Base-by-base conservation (phyloP, 139 green algal species). In the Haematococcus lacustris region DNA sequence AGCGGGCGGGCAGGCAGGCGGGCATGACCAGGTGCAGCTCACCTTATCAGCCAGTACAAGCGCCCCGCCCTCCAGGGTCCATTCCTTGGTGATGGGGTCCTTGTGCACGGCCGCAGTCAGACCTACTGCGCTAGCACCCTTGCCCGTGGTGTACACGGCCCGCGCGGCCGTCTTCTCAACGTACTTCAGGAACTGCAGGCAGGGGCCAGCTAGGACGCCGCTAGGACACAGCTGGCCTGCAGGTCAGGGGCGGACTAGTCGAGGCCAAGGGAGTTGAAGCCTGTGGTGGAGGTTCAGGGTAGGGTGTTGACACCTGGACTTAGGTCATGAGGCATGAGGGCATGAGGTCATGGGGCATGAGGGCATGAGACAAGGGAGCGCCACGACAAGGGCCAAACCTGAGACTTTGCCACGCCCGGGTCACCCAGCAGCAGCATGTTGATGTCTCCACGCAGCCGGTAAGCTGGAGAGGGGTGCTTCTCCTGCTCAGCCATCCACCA, bases 401-500 rank as follows among this genome's bases (percentile, higher is more conserved):
- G 93, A 7, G 86, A 94, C 84, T 98, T 98, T 66, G 93, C 92
- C 4, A 90, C 93, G 35, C 90, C 95, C 0, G 95, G 95, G 84
- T 99, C 95, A 0, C 95, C 95, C 65, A 99, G 87, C 73, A 99
- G 84, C 71, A 99, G 90, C 78, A 98, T 85, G 83, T 99, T 99
- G 89, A 99, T 98, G 87, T 99, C 95, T 7, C 94, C 94, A 21
- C 93, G 73, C 66, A 86, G 73, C 25, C 89, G 70, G 85, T 94
- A 86, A 0, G 86, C 88, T 66, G 82, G 83, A 2, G 68, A 85
- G 38, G 86, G 83, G 66, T 85, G 81, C 82, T 93, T 93, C 82
- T 84, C 78, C 78, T 71, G 66, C 66, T 43, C 3, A 40, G n/a
- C n/a, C n/a, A n/a, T n/a, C n/a, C n/a, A n/a, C n/a, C n/a, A n/a